Conservation (phyloP, 768 basidiomycete genomes). For the Leccinum barrowsii region DNA sequence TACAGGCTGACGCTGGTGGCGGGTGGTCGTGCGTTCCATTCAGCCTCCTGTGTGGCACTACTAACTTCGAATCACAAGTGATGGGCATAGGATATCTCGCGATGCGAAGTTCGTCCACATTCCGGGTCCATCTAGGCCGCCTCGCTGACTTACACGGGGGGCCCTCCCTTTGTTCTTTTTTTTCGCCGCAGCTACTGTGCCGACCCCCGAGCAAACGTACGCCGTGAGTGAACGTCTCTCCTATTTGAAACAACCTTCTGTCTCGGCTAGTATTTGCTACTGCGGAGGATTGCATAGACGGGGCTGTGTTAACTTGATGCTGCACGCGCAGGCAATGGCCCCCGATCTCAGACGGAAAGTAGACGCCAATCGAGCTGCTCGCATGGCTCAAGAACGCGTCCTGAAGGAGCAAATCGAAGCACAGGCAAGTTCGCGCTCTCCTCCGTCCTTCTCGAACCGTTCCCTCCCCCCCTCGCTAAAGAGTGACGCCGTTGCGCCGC, state of each 20-base stretch:
- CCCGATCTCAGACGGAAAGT: constrained; percentile 64
- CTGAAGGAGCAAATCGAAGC: constrained; percentile 49
- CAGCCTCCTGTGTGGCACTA: neutral
- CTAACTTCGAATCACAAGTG: constrained; percentile 35
- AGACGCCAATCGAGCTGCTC: constrained; percentile 52
- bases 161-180: neutral
- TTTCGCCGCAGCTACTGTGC: constrained; percentile 29
- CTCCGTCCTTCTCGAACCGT: constrained; percentile 2
- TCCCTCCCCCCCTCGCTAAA: neutral
- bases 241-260: neutral
- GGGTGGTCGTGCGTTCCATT: constrained; percentile 42
- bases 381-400: constrained; percentile 52
- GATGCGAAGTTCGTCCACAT: constrained; percentile 51
- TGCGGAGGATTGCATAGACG: neutral
- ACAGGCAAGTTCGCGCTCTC: constrained; percentile 43
- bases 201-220: constrained; percentile 36
- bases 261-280: neutral
- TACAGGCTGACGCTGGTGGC: constrained; percentile 46
- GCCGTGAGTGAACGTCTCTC: constrained; percentile 22
- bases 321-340: constrained; percentile 47
- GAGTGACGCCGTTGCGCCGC: constrained; percentile 3
- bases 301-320: constrained; percentile 1
- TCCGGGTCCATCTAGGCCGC: neutral
- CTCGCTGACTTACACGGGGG: constrained; percentile 2
- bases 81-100: constrained; percentile 53